These are phyloP conservation scores for Dentipellis fragilis DNA, from an alignment of 768 basidiomycete genomes.

Conservation along the genomic window DNA sequence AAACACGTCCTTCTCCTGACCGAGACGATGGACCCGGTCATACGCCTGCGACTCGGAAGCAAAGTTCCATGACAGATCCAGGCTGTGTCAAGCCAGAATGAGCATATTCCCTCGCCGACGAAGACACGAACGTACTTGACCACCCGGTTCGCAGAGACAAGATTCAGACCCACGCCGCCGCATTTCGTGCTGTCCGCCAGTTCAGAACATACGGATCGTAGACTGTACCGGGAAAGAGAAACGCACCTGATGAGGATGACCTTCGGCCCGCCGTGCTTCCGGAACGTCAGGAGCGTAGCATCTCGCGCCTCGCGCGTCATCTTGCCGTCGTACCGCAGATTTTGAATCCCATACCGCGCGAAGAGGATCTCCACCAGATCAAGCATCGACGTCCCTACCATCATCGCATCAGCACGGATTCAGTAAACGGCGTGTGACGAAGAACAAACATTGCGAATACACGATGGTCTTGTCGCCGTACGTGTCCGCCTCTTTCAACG, in stretches of 20 bases:
- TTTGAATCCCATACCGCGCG: slow-evolving; percentile 46
- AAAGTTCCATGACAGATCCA: slow-evolving; percentile 70
- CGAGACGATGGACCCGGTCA: slow-evolving; percentile 54
- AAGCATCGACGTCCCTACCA: slow-evolving; percentile 63
- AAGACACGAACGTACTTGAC: slow-evolving; percentile 38
- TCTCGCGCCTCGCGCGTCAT: slow-evolving; percentile 51
- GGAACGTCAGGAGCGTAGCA: slow-evolving; percentile 40
- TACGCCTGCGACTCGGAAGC: slow-evolving; percentile 62
- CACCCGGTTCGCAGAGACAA: slow-evolving; percentile 59
- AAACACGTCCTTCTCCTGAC: slow-evolving; percentile 59
- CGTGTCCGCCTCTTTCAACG: slow-evolving; percentile 48
- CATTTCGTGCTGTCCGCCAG: slow-evolving; percentile 40
- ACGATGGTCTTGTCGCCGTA: slow-evolving; percentile 61
- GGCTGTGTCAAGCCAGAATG: slow-evolving; percentile 22
- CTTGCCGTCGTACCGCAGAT: slow-evolving; percentile 56
- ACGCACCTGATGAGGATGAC: slow-evolving; percentile 56
- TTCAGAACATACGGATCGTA: not conserved
- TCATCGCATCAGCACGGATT: not conserved
- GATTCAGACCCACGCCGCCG: slow-evolving; percentile 60
- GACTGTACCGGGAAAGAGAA: not conserved
- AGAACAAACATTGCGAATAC: slow-evolving; percentile 54
- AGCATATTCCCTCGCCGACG: not conserved
- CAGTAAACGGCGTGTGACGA: not conserved
- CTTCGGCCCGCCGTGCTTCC: slow-evolving; percentile 42
- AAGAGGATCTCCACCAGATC: slow-evolving; percentile 55